A percentile compares a stretch with the other conserved stretches of the same genome.
Evolutionary conservation across 140 eudicot genomes (phyloP).

Genomic region (Cichorium intybus): DNA sequence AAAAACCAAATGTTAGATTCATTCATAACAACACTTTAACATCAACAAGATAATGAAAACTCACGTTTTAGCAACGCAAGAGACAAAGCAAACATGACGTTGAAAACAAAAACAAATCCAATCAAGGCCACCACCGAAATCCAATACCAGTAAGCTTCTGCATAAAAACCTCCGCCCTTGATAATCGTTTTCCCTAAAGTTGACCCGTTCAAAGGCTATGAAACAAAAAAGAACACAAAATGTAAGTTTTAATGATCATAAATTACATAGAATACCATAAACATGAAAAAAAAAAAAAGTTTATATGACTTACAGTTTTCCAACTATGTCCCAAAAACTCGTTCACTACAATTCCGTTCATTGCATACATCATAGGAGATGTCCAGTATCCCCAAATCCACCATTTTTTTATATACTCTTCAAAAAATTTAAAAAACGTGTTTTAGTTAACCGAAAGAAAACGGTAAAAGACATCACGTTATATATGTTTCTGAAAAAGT

Average conservation of each 20-base stretch:
- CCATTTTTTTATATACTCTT: slow-evolving; percentile 68
- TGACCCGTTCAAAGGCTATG: slow-evolving; percentile 24
- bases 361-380: slow-evolving; percentile 84
- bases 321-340: slow-evolving; percentile 71
- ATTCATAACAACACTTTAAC: not conserved
- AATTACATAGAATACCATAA: not conserved
- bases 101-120: slow-evolving; percentile 39
- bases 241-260: not conserved
- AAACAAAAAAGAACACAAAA: not conserved
- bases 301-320: slow-evolving; percentile 42
- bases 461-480: not conserved
- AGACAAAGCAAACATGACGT: slow-evolving; percentile 32
- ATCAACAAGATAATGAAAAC: slow-evolving; percentile 12
- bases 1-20: not conserved
- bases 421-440: slow-evolving; percentile 7
- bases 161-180: slow-evolving; percentile 42
- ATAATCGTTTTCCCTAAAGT: slow-evolving; percentile 35
- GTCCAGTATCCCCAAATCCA: slow-evolving; percentile 91
- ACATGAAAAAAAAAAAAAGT: not conserved
- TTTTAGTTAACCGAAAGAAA: not conserved
- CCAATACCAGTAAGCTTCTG: slow-evolving; percentile 76
- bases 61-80: slow-evolving; percentile 56
- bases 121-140: slow-evolving; percentile 47
- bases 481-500: slow-evolving; percentile 6
- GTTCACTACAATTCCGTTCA: slow-evolving; percentile 59